A percentile compares a stretch with the other conserved stretches of the same genome.
Evolutionary conservation across 257 asterid species (phyloP).

Genomic region (Coffea canephora): DNA sequence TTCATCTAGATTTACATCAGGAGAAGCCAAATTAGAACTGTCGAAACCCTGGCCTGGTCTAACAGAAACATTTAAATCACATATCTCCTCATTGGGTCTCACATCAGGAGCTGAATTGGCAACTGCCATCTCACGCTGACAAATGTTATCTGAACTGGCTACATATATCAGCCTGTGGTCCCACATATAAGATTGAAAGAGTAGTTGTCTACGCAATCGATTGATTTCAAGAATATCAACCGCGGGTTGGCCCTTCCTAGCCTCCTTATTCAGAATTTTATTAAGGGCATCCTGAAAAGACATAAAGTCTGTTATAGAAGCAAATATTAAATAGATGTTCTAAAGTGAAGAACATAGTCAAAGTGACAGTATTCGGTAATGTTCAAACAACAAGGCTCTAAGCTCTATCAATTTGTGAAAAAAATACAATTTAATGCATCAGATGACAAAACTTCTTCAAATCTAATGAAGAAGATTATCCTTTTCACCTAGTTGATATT

Average conservation of each 20-base stretch:
- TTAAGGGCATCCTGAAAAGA: constrained; percentile 59
- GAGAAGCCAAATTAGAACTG: constrained; percentile 28
- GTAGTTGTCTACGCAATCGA: constrained; percentile 65
- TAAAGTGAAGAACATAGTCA: not conserved
- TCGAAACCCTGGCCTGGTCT: constrained; percentile 21
- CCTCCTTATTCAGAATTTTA: constrained; percentile 54
- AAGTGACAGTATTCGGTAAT: not conserved
- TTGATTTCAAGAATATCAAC: constrained; percentile 83
- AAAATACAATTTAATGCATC: not conserved
- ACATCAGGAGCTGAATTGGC: constrained; percentile 35
- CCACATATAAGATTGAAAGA: constrained; percentile 85
- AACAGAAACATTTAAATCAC: constrained; percentile 30
- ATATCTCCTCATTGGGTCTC: constrained; percentile 35
- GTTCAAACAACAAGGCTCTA: not conserved
- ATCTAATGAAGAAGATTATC: not conserved
- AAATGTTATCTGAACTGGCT: constrained; percentile 41
- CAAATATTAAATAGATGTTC: not conserved
- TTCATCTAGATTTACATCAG: constrained; percentile 37
- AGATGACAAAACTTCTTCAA: not conserved
- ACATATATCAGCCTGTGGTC: constrained; percentile 74
- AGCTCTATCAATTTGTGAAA: not conserved
- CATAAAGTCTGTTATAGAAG: constrained; percentile 21
- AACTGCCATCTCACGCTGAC: constrained; percentile 30
- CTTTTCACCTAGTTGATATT: not conserved
- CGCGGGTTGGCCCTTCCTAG: constrained; percentile 52